These are phyloP conservation scores for Anaeramoeba flamelloides DNA, from an alignment of 78 protist species.

Conservation along the genomic window DNA sequence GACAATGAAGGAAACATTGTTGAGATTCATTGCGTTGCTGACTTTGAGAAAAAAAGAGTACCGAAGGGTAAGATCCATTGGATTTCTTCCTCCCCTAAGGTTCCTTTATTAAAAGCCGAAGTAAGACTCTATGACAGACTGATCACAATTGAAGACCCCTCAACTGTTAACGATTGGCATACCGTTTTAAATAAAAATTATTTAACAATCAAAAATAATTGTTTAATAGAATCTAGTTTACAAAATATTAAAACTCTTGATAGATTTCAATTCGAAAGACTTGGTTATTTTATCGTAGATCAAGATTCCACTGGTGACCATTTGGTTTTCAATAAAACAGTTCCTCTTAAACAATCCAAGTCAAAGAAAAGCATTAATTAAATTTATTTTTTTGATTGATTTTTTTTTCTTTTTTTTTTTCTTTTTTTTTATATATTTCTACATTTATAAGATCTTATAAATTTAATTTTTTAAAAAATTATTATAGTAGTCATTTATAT, in stretches of 20 bases:
- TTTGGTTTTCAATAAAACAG: background rate
- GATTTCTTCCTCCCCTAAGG: conserved; percentile 32
- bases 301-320: conserved; percentile 20
- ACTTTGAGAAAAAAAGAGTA: conserved; percentile 20
- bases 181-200: background rate
- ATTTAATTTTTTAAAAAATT: too few relatives aligned
- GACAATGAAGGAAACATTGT: conserved; percentile 34
- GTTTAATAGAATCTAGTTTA: conserved; percentile 4
- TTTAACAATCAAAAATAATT: background rate
- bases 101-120: conserved; percentile 4
- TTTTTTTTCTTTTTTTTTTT: too few relatives aligned
- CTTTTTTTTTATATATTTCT: too few relatives aligned
- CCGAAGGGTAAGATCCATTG: conserved; percentile 70
- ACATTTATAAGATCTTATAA: too few relatives aligned
- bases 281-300: conserved; percentile 75
- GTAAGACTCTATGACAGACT: conserved; percentile 28
- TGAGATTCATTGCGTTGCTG: conserved; percentile 32
- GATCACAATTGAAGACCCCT: background rate
- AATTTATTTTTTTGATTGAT: too few relatives aligned
- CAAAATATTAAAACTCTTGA: conserved; percentile 24
- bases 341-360: background rate
- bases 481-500: too few relatives aligned
- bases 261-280: conserved; percentile 73
- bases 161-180: background rate
- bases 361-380: too few relatives aligned